These are phyloP conservation scores for Zymoseptoria tritici DNA, from an alignment of 2,329 filamentous ascomycete genomes.

Conservation along the genomic window DNA sequence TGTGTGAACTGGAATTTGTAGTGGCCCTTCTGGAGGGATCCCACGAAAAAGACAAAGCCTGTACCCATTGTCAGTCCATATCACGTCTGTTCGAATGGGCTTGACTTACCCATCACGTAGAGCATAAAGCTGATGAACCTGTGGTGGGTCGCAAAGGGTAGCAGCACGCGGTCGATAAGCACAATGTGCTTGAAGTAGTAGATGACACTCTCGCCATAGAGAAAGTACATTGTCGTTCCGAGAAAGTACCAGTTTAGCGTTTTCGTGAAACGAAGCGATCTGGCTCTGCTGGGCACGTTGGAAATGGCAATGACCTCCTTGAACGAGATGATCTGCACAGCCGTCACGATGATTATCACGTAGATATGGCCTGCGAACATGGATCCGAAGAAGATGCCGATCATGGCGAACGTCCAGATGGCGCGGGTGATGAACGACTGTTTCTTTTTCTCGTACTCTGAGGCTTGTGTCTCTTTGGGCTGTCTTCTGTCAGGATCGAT, in stretches of 20 bases:
- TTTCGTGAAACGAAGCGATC: slow-evolving; percentile 88
- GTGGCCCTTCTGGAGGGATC: slow-evolving; percentile 86
- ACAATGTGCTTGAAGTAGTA: slow-evolving; percentile 99
- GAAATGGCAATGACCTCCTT: slow-evolving; percentile 98
- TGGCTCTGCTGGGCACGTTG: slow-evolving; percentile 83
- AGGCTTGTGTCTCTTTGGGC: slow-evolving; percentile 15
- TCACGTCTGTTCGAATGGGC: neutral
- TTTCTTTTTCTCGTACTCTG: slow-evolving; percentile 97
- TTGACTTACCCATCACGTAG: slow-evolving; percentile 81
- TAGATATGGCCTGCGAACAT: slow-evolving; percentile 98
- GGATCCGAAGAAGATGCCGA: slow-evolving; percentile 79
- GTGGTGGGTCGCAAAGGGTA: slow-evolving; percentile 93
- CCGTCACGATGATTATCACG: slow-evolving; percentile 86
- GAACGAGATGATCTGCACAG: slow-evolving; percentile 93
- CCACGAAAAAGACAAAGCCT: slow-evolving; percentile 98
- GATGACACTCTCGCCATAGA: slow-evolving; percentile 97
- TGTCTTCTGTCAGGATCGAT: slow-evolving; percentile 1
- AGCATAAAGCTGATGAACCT: slow-evolving; percentile 98
- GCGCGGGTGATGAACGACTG: slow-evolving; percentile 94
- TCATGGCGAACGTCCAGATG: slow-evolving; percentile 98
- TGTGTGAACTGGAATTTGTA: slow-evolving; percentile 99
- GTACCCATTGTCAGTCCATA: neutral
- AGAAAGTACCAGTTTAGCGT: slow-evolving; percentile 99
- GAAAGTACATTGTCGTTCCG: slow-evolving; percentile 97
- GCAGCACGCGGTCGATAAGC: slow-evolving; percentile 82